Evolutionary conservation across 2,329 filamentous ascomycete genomes (phyloP).

Genomic region (Fusarium austroafricanum): DNA sequence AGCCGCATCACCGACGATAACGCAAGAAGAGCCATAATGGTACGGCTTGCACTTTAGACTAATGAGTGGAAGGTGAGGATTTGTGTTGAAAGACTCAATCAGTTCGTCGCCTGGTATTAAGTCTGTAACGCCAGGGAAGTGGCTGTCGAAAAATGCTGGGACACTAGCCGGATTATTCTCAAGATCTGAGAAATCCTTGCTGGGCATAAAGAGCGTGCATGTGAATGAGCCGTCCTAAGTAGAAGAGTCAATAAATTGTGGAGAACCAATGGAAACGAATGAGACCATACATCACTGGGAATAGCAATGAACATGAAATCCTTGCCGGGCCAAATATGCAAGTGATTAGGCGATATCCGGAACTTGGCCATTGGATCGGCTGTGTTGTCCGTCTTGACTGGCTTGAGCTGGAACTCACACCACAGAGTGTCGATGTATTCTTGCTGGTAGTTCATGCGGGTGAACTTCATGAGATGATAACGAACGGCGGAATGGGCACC

Average conservation of each 20-base stretch:
- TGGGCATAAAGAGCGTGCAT: slow-evolving; percentile 90
- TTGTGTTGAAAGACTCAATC: slow-evolving; percentile 77
- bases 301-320: slow-evolving; percentile 99
- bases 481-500: slow-evolving; percentile 92
- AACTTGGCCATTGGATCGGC: slow-evolving; percentile 64
- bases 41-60: slow-evolving; percentile 93
- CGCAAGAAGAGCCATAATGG: slow-evolving; percentile 79
- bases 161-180: slow-evolving; percentile 71
- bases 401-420: slow-evolving; percentile 91
- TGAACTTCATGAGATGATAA: slow-evolving; percentile 96
- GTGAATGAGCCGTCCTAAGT: slow-evolving; percentile 89
- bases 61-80: slow-evolving; percentile 92
- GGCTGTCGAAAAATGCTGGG: slow-evolving; percentile 78
- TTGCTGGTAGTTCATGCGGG: slow-evolving; percentile 90
- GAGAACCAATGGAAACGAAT: neutral
- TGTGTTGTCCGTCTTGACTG: slow-evolving; percentile 52
- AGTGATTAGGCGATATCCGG: slow-evolving; percentile 87
- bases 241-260: slow-evolving; percentile 15
- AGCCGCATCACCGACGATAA: slow-evolving; percentile 92
- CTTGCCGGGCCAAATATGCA: slow-evolving; percentile 96
- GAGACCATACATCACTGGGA: slow-evolving; percentile 69
- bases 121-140: slow-evolving; percentile 88
- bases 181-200: slow-evolving; percentile 74
- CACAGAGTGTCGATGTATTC: slow-evolving; percentile 96
- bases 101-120: slow-evolving; percentile 77